These are phyloP conservation scores for Macrophomina phaseolina DNA, from an alignment of 2,329 filamentous ascomycete genomes.

Conservation along the genomic window DNA sequence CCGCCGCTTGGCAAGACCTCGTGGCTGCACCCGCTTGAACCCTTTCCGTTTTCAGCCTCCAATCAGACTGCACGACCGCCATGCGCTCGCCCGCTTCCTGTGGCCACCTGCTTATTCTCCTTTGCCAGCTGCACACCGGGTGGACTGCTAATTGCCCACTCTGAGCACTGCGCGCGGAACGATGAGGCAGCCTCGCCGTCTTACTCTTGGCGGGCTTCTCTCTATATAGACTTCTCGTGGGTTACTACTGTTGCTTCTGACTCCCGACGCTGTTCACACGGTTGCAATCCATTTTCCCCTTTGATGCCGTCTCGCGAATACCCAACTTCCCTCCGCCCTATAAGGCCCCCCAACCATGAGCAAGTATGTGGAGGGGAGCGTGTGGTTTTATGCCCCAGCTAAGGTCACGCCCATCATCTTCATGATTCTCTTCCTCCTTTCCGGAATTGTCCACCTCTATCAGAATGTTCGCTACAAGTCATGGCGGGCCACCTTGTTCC, in stretches of 20 bases:
- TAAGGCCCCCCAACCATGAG: not conserved
- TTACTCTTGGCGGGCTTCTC: not conserved
- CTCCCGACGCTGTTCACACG: not conserved
- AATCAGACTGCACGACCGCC: slow-evolving; percentile 3
- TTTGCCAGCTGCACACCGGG: not conserved
- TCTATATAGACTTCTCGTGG: slow-evolving; percentile 4
- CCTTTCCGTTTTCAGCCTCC: slow-evolving; percentile 2
- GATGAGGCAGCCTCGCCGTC: not conserved
- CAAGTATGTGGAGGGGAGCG: slow-evolving; percentile 36
- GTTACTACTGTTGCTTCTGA: not conserved
- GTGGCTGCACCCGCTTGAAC: not conserved
- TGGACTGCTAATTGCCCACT: not conserved
- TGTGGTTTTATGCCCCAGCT: slow-evolving; percentile 59
- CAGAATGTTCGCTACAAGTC: slow-evolving; percentile 62
- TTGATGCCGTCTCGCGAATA: not conserved
- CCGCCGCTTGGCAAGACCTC: not conserved
- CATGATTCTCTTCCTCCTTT: slow-evolving; percentile 54
- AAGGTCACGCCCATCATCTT: slow-evolving; percentile 62
- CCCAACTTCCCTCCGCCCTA: not conserved
- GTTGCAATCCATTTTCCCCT: not conserved
- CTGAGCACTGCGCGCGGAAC: not conserved
- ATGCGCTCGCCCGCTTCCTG: not conserved
- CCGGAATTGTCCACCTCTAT: slow-evolving; percentile 57
- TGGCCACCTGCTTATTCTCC: not conserved
- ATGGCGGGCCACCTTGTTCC: slow-evolving; percentile 61